Evolutionary conservation across 192 early-diverging fungal genomes (phyloP).

Genomic region (Phlyctochytrium arcticum): DNA sequence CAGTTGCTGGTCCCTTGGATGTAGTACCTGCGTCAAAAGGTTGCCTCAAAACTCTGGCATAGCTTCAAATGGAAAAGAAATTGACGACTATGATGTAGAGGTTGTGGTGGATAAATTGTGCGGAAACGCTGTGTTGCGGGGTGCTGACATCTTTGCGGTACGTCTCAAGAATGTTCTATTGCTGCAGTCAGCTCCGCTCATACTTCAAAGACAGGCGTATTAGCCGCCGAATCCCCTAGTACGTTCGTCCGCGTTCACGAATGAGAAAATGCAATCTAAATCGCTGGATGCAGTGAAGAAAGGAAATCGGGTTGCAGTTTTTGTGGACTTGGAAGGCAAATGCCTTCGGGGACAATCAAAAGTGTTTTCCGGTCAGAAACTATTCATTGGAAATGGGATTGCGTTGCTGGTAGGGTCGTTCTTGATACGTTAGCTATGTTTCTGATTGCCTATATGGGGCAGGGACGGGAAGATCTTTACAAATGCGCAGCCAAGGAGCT

Average conservation of each 20-base stretch:
- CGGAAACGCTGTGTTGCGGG: conserved; percentile 15
- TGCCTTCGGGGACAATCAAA: conserved; percentile 11
- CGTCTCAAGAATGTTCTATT: neutral
- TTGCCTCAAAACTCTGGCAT: too few species aligned
- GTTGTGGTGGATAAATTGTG: conserved; percentile 18
- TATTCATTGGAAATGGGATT: conserved; percentile 17
- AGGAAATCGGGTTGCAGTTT: conserved; percentile 10
- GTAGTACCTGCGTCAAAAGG: conserved; percentile 3
- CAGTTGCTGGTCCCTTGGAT: conserved; percentile 1
- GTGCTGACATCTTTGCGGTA: conserved; percentile 20
- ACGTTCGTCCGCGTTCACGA: neutral
- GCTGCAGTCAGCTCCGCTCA: neutral
- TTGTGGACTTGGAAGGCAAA: conserved; percentile 8
- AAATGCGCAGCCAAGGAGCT: conserved; percentile 1
- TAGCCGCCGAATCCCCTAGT: conserved; percentile 11
- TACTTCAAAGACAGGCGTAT: conserved; percentile 3
- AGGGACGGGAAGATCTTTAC: conserved; percentile 12
- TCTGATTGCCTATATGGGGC: neutral
- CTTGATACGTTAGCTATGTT: neutral
- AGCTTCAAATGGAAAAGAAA: too few species aligned
- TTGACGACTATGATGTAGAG: neutral
- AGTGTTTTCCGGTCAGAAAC: neutral
- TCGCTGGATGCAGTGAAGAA: neutral
- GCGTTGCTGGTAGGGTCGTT: conserved; percentile 6
- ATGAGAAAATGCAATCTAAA: neutral